These are phyloP conservation scores for Talaromyces ruber DNA, from an alignment of 495 filamentous ascomycete genomes.

Conservation along the genomic window DNA sequence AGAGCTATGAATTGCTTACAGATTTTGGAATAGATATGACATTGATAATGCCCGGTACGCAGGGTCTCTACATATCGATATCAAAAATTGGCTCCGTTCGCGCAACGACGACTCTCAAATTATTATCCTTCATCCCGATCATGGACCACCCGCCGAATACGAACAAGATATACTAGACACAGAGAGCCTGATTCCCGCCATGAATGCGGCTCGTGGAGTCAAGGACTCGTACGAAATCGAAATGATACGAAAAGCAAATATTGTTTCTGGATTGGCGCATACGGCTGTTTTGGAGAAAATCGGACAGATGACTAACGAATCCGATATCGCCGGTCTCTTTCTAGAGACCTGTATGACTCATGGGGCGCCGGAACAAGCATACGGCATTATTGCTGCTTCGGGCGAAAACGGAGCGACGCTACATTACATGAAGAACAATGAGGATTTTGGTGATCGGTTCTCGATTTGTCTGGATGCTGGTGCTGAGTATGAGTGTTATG, in stretches of 20 bases:
- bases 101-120: slow-evolving; percentile 33
- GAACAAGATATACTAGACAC: slow-evolving; percentile 39
- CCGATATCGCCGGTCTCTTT: slow-evolving; percentile 75
- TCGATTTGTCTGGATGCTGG: slow-evolving; percentile 80
- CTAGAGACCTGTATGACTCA: slow-evolving; percentile 57
- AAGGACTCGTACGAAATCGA: slow-evolving; percentile 76
- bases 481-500: slow-evolving; percentile 78
- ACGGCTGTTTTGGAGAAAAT: slow-evolving; percentile 54
- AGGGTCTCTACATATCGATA: slow-evolving; percentile 51
- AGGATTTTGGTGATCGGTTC: slow-evolving; percentile 55
- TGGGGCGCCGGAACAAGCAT: slow-evolving; percentile 71
- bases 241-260: slow-evolving; percentile 70
- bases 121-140: slow-evolving; percentile 30
- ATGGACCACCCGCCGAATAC: slow-evolving; percentile 36
- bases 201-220: slow-evolving; percentile 63
- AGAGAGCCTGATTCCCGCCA: slow-evolving; percentile 49
- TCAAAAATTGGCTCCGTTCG: slow-evolving; percentile 52
- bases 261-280: slow-evolving; percentile 67
- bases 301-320: slow-evolving; percentile 58
- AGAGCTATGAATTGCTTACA: slow-evolving; percentile 51
- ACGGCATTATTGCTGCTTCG: slow-evolving; percentile 75
- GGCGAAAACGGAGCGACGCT: slow-evolving; percentile 71
- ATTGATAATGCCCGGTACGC: slow-evolving; percentile 66
- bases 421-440: slow-evolving; percentile 79
- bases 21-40: slow-evolving; percentile 47